phyloP scores from a whole-genome alignment of 176 grass and related monocot species.

The Hsuehochloa calcarea region DNA sequence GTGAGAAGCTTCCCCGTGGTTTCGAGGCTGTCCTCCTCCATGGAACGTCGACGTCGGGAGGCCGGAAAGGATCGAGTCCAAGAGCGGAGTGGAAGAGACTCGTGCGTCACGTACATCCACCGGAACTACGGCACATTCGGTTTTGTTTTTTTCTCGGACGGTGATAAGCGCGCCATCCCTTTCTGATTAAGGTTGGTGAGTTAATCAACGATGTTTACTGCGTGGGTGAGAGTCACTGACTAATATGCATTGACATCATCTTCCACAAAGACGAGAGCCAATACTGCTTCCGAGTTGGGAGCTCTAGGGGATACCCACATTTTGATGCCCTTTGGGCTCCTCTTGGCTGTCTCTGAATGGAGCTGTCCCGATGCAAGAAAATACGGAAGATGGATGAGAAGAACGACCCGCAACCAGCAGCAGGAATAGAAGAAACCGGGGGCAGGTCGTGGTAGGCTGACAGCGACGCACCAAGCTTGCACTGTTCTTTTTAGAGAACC shows the following conservation, averaged over 20 bases:
- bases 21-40: not conserved
- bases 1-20: slow-evolving; percentile 27
- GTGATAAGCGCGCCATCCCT: too few relatives aligned
- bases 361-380: not conserved
- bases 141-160: slow-evolving; percentile 3
- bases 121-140: slow-evolving; percentile 11
- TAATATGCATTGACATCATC: not conserved
- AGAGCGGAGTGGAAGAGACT: not conserved
- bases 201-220: too few relatives aligned
- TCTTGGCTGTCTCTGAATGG: not conserved
- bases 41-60: slow-evolving; percentile 5
- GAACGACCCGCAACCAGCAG: not conserved
- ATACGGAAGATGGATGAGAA: not conserved
- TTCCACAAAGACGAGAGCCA: not conserved
- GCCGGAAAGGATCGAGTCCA: slow-evolving; percentile 9
- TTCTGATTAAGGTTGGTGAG: too few relatives aligned
- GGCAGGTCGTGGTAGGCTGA: not conserved
- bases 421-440: not conserved
- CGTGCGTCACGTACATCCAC: not conserved
- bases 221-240: too few relatives aligned
- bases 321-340: not conserved
- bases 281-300: not conserved
- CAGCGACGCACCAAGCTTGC: not conserved
- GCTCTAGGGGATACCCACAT: not conserved
- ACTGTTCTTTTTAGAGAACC: too few relatives aligned